Evolutionary conservation across 352 stramenopile species (phyloP), one percentile per base, ranked within the genome.

Genomic region (Phytophthora colocasiae): DNA sequence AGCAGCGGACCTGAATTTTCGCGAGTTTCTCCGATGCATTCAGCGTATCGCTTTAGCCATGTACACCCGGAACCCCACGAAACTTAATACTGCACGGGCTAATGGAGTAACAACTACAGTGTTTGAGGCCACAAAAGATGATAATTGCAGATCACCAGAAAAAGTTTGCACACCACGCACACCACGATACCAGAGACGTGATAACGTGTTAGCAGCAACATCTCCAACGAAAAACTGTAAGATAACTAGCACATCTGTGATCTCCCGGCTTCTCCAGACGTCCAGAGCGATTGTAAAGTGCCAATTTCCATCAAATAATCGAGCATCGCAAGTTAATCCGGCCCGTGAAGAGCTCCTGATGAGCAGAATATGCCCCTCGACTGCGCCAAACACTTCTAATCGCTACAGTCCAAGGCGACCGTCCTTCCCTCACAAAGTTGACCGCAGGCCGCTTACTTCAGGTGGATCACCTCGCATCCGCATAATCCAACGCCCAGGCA

Each of bases 1-100:
- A 50, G 66, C 74, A 9, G 55, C 77, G 19, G 76, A 92, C 47
- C 54, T 93, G 12, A 91, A 67, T 17, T 91, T 93, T 34, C 83
- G 80, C 15, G 85, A 93, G 53, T 93, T 93, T 55, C 64, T 91
- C 7, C 78, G 85, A 2, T 92, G 83, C 32, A 65, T 91, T 8
- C 80, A 91, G 47, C 83, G 85, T 10, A 71, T 93, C 46, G 73
- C 85, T 6, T 69, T 93, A 48, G 78, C 85, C 2, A 93, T 93
- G 85, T 70, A 91, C 39, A 61, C 70, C 19, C 69, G 74, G 22
- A 77, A 69, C 1, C 38, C 52, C 44, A 54, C 43, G 14, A 71
- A 65, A 14, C 27, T 52, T 29, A 29, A 55, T 27, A 36, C 15
- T 36, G 41, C 45, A 32, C 66, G 61, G 39, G 34, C 59, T 8